phyloP scores from a whole-genome alignment of 1,139 yeast genomes.

The Ogataea hybrid region DNA sequence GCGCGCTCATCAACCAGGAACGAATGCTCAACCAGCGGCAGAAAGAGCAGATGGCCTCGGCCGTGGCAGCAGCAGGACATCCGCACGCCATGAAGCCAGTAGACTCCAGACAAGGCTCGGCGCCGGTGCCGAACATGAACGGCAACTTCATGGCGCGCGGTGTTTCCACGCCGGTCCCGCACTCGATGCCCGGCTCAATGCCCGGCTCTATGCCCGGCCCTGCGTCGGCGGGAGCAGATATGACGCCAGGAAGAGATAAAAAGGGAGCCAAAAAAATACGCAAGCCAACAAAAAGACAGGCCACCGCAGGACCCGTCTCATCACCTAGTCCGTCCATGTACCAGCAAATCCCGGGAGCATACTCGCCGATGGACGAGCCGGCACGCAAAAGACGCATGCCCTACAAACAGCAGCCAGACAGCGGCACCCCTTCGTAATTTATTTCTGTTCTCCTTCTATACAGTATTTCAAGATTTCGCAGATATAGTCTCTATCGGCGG shows the following conservation, averaged over 20 bases:
- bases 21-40: constrained; percentile 27
- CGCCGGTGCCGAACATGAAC: constrained; percentile 1
- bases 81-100: constrained; percentile 9
- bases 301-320: constrained; percentile 8
- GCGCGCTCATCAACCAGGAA: constrained; percentile 27
- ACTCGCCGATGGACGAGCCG: constrained; percentile 23
- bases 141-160: constrained; percentile 3
- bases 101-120: constrained; percentile 5
- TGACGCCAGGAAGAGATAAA: constrained; percentile 23
- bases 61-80: constrained; percentile 25
- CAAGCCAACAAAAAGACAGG: constrained; percentile 34
- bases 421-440: not conserved
- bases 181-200: constrained; percentile 8
- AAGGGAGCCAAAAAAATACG: constrained; percentile 28
- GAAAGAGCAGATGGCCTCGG: constrained; percentile 31
- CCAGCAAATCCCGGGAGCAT: constrained; percentile 28
- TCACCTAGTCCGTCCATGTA: constrained; percentile 16
- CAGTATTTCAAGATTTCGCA: constrained; percentile 56
- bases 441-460: constrained; percentile 32
- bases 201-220: not conserved
- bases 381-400: constrained; percentile 30
- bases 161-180: constrained; percentile 3
- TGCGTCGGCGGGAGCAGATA: not conserved
- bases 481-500: constrained; percentile 65
- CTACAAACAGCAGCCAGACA: constrained; percentile 25